Conservation (phyloP, 2,329 filamentous ascomycete genomes). For the Taxawa tesnikishii region DNA sequence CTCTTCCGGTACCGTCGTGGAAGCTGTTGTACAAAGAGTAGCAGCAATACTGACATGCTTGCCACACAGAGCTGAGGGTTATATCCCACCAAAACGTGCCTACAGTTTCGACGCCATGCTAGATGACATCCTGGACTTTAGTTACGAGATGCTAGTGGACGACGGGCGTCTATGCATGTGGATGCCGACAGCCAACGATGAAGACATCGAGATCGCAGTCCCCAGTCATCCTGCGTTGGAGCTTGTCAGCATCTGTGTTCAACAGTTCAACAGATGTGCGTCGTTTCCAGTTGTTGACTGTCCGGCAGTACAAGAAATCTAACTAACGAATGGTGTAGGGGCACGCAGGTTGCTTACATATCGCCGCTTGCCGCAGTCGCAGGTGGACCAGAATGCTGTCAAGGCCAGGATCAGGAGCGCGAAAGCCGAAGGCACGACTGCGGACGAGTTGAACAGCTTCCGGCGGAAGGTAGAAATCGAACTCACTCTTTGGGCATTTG, state of each 20-base stretch:
- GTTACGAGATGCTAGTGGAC: conserved; percentile 62
- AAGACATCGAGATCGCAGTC: conserved; percentile 25
- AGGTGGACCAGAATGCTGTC: conserved; percentile 29
- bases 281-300: no score
- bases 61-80: conserved; percentile 43
- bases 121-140: conserved; percentile 78
- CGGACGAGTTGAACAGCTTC: conserved; percentile 58
- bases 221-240: conserved; percentile 67
- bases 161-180: conserved; percentile 73
- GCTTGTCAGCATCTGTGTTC: conserved; percentile 64
- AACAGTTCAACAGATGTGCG: conserved; percentile 80
- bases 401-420: conserved; percentile 13
- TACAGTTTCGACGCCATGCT: conserved; percentile 89
- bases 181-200: conserved; percentile 10
- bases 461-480: conserved; percentile 35
- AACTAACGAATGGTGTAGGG: conserved; percentile 40
- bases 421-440: conserved; percentile 35
- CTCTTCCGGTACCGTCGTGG: no score
- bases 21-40: no score
- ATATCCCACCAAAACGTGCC: conserved; percentile 77
- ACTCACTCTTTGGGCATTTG: not conserved
- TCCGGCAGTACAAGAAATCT: not conserved
- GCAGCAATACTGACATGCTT: no score
- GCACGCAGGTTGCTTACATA: conserved; percentile 83
- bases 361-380: conserved; percentile 49